Evolutionary conservation across 257 asterid species (phyloP).

Genomic region (Capsicum pubescens): DNA sequence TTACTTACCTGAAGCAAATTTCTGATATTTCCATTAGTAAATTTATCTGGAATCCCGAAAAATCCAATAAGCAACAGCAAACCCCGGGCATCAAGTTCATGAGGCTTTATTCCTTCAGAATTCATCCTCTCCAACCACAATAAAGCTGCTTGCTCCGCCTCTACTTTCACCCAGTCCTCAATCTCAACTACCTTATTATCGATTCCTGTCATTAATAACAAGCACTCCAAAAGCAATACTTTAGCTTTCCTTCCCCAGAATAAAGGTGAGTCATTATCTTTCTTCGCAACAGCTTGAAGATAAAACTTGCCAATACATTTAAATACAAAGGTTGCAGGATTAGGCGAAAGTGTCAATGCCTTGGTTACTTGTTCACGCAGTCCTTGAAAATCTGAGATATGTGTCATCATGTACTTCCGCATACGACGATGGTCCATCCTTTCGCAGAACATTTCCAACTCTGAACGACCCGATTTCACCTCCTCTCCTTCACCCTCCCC

Average conservation of each 20-base stretch:
- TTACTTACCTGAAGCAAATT: constrained; percentile 63
- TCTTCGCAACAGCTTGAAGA: constrained; percentile 52
- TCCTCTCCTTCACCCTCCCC: no score
- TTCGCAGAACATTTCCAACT: not conserved
- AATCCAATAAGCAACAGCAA: constrained; percentile 70
- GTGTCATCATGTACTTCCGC: not conserved
- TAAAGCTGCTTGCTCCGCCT: constrained; percentile 60
- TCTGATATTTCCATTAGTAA: constrained; percentile 60
- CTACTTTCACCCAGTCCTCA: constrained; percentile 56
- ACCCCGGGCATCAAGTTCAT: constrained; percentile 78
- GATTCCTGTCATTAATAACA: constrained; percentile 52
- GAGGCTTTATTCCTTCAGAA: constrained; percentile 66
- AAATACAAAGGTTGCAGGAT: constrained; percentile 23
- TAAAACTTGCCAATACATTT: constrained; percentile 56
- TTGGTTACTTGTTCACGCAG: not conserved
- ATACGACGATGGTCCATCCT: not conserved
- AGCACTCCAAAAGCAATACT: constrained; percentile 69
- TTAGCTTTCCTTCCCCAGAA: constrained; percentile 69
- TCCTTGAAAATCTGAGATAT: not conserved
- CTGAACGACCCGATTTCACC: not conserved
- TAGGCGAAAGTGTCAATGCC: not conserved
- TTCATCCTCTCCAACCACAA: constrained; percentile 78
- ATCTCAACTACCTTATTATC: constrained; percentile 30
- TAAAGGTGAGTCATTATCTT: constrained; percentile 59
- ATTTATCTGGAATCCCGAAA: constrained; percentile 62